Conservation (phyloP, 495 filamentous ascomycete species). For the Bombardia bombarda region DNA sequence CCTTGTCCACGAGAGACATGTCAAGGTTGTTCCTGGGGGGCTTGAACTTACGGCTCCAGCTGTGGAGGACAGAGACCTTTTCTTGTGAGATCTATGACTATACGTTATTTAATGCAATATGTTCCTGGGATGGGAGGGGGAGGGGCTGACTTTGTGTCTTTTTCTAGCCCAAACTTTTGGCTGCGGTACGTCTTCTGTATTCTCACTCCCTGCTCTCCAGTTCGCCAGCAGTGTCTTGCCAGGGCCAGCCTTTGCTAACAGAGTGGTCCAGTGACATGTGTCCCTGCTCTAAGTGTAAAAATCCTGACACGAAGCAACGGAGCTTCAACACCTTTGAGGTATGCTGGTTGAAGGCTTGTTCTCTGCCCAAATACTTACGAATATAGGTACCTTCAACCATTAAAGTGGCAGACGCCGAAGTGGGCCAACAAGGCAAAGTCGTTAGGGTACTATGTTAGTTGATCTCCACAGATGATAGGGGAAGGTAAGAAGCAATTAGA, state of each 20-base stretch:
- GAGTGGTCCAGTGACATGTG: constrained; percentile 63
- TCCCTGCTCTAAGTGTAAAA: constrained; percentile 63
- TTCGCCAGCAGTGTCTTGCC: too few species aligned
- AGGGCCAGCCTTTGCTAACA: too few species aligned
- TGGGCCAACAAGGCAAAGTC: too few species aligned
- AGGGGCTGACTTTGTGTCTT: not conserved
- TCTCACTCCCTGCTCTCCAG: too few species aligned
- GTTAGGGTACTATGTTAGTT: not conserved
- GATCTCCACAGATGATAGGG: not conserved
- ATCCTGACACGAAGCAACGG: constrained; percentile 71
- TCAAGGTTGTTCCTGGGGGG: too few species aligned
- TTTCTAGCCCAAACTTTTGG: constrained; percentile 23
- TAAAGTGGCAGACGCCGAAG: too few species aligned
- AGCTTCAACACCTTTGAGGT: constrained; percentile 59
- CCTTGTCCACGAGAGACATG: too few species aligned
- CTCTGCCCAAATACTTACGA: not conserved
- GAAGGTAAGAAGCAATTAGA: not conserved
- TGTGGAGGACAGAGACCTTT: too few species aligned
- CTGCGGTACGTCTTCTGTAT: constrained; percentile 26
- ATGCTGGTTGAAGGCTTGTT: not conserved
- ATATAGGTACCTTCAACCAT: too few species aligned
- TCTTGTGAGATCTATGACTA: not conserved
- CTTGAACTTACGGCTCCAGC: too few species aligned
- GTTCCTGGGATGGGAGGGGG: not conserved
- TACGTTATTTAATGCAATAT: too few species aligned